Evolutionary conservation across 139 green algal species (phyloP), one percentile per base, ranked within the genome.

Genomic region (Coelastrella sp.): DNA sequence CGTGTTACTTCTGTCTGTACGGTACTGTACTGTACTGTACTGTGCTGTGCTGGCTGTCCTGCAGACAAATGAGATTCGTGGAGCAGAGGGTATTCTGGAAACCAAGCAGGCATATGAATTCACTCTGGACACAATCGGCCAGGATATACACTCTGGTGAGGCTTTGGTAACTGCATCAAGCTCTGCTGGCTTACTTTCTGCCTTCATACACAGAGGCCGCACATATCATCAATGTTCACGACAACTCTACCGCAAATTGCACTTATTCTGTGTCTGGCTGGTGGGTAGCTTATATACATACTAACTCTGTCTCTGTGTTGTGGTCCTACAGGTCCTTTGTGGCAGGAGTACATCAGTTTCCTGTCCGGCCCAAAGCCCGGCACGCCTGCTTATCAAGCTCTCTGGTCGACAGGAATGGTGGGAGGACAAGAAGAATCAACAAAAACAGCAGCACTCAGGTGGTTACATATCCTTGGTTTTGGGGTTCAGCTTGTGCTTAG

Each of bases 281-380:
- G 32, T 47, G 32, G 32, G 32, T 47, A 47, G 32, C 32, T 47
- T 47, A 47, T 47, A 47, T 54, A 14, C 65, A 78, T 20, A 20
- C 22, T 4, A 47, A 47, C 32, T 47, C 32, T 47, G 32, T 47
- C 32, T 47, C 32, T 47, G 5, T 32, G 60, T 85, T 20, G 19
- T 80, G 74, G 23, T 60, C 57, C 57, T 60, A 20, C 91, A 57
- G 96, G 95, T 13, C 81, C 81, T 54, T 88, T 99, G 65, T 99
- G 97, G 97, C 93, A 95, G 74, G 97, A 99, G 76, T 98, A 97
- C 92, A 92, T 98, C 14, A 58, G 85, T 7, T 97, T 98, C 88
- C 90, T 99, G 90, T 88, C 95, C 71, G 84, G 59, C 1, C 94
- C 95, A 6, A 94, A 95, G 81, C 89, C 93, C 0, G 96, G 95